Evolutionary conservation across 192 early-diverging fungal species (phyloP).

Genomic region (Geranomyces variabilis): DNA sequence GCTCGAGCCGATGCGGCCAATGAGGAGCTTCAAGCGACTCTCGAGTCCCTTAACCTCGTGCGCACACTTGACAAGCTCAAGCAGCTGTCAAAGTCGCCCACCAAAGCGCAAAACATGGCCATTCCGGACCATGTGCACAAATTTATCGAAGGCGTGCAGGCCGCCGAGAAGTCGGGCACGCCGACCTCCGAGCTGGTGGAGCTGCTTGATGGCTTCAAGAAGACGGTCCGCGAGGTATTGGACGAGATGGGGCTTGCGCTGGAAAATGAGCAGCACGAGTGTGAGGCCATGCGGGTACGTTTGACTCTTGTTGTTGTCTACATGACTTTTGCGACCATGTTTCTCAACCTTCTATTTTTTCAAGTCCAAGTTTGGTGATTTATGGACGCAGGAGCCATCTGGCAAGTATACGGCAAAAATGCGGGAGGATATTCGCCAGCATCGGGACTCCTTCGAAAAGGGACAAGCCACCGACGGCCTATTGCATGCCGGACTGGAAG

Average conservation of each 20-base stretch:
- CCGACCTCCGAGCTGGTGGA: slow-evolving; percentile 59
- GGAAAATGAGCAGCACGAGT: slow-evolving; percentile 88
- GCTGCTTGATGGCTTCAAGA: slow-evolving; percentile 68
- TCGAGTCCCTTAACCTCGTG: slow-evolving; percentile 88
- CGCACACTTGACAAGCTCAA: slow-evolving; percentile 78
- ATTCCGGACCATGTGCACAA: slow-evolving; percentile 34
- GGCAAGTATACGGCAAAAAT: slow-evolving; percentile 69
- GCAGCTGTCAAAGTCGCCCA: slow-evolving; percentile 47
- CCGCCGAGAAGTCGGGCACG: slow-evolving; percentile 38
- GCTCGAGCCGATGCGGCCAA: slow-evolving; percentile 81
- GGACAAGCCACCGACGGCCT: slow-evolving; percentile 61
- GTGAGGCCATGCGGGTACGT: slow-evolving; percentile 72
- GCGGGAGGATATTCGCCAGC: slow-evolving; percentile 74
- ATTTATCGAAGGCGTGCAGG: slow-evolving; percentile 58
- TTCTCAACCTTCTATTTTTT: background rate
- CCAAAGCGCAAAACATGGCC: slow-evolving; percentile 16
- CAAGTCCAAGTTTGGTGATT: slow-evolving; percentile 72
- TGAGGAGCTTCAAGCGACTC: slow-evolving; percentile 76
- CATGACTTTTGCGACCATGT: background rate
- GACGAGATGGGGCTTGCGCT: slow-evolving; percentile 67
- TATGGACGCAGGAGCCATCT: slow-evolving; percentile 86
- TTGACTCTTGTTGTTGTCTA: slow-evolving; percentile 15
- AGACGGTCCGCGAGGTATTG: slow-evolving; percentile 64
- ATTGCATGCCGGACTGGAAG: slow-evolving; percentile 34
- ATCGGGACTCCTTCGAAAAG: slow-evolving; percentile 78